These are phyloP conservation scores for Fusarium coffeatum DNA, from an alignment of 2,329 filamentous ascomycete species.

Conservation along the genomic window DNA sequence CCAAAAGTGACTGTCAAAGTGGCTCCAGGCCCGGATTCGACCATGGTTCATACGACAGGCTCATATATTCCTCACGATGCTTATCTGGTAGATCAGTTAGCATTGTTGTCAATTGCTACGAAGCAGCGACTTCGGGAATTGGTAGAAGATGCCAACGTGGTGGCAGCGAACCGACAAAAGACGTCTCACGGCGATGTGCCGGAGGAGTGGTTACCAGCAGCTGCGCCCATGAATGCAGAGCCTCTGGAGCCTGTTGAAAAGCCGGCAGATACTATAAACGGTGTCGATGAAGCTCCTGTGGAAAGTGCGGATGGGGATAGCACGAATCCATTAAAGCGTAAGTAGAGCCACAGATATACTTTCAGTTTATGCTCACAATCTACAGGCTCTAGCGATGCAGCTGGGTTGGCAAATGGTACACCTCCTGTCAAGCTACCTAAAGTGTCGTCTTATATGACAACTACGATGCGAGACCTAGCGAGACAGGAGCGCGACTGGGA, in stretches of 20 bases:
- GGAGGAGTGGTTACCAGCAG: constrained; percentile 79
- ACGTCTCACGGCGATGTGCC: constrained; percentile 85
- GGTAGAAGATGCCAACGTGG: constrained; percentile 78
- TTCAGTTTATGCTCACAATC: constrained; percentile 31
- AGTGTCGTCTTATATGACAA: constrained; percentile 63
- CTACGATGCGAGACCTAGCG: constrained; percentile 70
- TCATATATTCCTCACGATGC: constrained; percentile 81
- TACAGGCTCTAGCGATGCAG: constrained; percentile 56
- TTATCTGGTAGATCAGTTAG: constrained; percentile 82
- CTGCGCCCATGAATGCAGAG: constrained; percentile 63
- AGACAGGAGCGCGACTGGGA: constrained; percentile 77
- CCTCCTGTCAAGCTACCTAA: constrained; percentile 60
- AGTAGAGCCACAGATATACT: constrained; percentile 42
- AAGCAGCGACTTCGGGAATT: constrained; percentile 82
- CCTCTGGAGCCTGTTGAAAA: constrained; percentile 49
- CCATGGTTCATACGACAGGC: constrained; percentile 71
- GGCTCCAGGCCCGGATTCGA: constrained; percentile 70
- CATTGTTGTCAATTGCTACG: constrained; percentile 83
- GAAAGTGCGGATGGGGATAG: constrained; percentile 66
- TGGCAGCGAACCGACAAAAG: constrained; percentile 78
- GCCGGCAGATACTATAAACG: constrained; percentile 29
- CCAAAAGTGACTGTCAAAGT: constrained; percentile 66
- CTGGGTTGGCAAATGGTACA: constrained; percentile 53
- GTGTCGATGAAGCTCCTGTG: constrained; percentile 31
- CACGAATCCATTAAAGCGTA: constrained; percentile 71